Base-by-base conservation (phyloP, 2,329 filamentous ascomycete genomes). In the Pezicula radicicola region DNA sequence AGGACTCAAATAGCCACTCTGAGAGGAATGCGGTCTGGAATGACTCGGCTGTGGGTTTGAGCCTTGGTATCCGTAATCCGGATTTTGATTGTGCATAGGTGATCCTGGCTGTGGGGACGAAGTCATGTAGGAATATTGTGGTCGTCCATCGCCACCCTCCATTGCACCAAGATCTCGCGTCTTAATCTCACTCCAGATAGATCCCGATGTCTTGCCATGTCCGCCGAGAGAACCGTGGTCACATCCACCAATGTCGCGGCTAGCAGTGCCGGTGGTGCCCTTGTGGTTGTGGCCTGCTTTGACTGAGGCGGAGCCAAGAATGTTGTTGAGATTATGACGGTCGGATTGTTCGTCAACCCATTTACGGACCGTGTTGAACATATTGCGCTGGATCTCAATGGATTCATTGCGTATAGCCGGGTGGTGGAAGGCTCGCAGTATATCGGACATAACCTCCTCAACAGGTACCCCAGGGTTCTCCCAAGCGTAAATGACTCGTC, bases 401-500 rank as follows among this genome's bases (percentile, higher is more conserved):
- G 78, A 76, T 50, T 88, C 84, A 60, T 94, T 81, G 21, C 93
- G 86, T 28, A 91, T 75, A 6, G 88, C 88, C 1, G 94, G 94
- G 66, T 99, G 94, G 68, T 99, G 94, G 74, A 97, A 96, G 10
- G 90, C 85, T 21, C 83, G 82, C 44, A 91, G 74, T 39, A 95
- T 83, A 60, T 97, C 93, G 56, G 89, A 77, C 56, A 92, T 77
- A 1, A 97, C 87, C 69, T 95, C 88, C 36, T 95, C 82, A 4
- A 94, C 87, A 0, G 90, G 83, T 0, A 96, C 85, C 41, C 87
- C 84, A 3, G 88, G 82, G 66, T 97, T 89, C 58, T 97, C 89
- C 91, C 92, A 97, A 3, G 92, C 93, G 66, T 93, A 96, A 18
- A 99, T 78, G 45, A 97, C 75, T 33, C 93, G 88, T 2, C 81